Base-by-base conservation (phyloP, 1,139 yeast genomes). In the Pichia sp. region DNA sequence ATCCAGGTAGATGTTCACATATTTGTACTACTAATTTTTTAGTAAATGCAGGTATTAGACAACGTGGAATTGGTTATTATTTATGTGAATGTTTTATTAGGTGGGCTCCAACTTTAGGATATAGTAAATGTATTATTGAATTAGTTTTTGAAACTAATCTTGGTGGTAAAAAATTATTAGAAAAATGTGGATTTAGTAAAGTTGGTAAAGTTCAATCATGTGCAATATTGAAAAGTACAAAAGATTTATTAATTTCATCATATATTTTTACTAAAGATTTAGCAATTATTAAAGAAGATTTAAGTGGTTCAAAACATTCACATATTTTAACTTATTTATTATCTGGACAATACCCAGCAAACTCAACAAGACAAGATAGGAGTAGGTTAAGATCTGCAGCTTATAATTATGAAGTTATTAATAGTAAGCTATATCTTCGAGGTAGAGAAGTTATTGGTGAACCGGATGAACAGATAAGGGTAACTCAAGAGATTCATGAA, bases 81-180 rank as follows among this genome's bases (percentile, higher is more conserved):
- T 64, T 92, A 51, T 82, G 87, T 10, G 95, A 87, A 55, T 82
- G 95, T 53, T 87, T 79, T 56, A 62, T 89, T 27, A 87, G 83
- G 51, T 92, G 97, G 97, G 89, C 97, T 1, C 95, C 94, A 5
- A 70, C 80, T 50, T 69, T 90, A 37, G 97, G 97, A 1, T 92
- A 85, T 63, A 83, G 90, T 0, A 84, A 87, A 52, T 76, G 87
- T 11, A 78, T 86, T 50, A 87, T 92, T 66, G 87, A 90, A 52
- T 68, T 92, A 43, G 90, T 92, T 4, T 92, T 87, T 64, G 97
- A 87, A 55, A 81, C 95, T 5, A 90, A 92, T 58, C 79, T 78
- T 28, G 84, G 95, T 1, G 92, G 95, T 2, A 70, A 90, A 53
- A 69, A 82, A 51, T 80, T 92, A 35, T 77, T 92, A 70, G 96